Conservation (phyloP, 2,329 filamentous ascomycete genomes). For the Cryoendolithus antarcticus region DNA sequence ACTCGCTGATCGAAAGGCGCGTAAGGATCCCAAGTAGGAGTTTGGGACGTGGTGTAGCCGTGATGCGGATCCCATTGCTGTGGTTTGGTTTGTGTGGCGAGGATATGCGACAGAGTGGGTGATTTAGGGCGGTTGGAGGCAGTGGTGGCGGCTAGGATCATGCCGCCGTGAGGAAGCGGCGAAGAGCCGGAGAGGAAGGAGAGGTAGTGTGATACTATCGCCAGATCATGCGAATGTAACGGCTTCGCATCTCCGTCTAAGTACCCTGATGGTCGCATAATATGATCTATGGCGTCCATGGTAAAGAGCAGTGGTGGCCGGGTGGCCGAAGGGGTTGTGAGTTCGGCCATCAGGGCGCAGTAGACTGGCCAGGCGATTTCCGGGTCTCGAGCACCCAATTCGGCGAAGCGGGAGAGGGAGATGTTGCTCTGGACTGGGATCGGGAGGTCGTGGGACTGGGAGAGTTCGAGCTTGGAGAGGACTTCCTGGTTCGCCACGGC, state of each 20-base stretch:
- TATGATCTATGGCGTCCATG: slow-evolving; percentile 67
- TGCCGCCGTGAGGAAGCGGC: slow-evolving; percentile 58
- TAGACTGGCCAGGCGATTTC: slow-evolving; percentile 73
- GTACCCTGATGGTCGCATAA: slow-evolving; percentile 71
- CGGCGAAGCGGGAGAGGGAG: slow-evolving; percentile 55
- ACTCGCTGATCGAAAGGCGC: slow-evolving; percentile 40
- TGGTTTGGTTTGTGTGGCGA: slow-evolving; percentile 41
- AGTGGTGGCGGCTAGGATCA: slow-evolving; percentile 62
- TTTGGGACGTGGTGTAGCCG: slow-evolving; percentile 13
- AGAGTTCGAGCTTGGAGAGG: slow-evolving; percentile 42
- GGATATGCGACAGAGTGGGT: slow-evolving; percentile 46
- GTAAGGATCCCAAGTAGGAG: slow-evolving; percentile 40
- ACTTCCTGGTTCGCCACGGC: slow-evolving; percentile 57
- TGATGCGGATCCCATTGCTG: slow-evolving; percentile 28
- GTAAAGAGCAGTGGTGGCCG: slow-evolving; percentile 58
- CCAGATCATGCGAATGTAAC: slow-evolving; percentile 79
- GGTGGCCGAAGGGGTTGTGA: slow-evolving; percentile 38
- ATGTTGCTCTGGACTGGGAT: slow-evolving; percentile 45
- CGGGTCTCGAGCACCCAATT: slow-evolving; percentile 57
- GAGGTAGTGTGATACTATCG: slow-evolving; percentile 61
- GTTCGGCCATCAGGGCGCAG: slow-evolving; percentile 67
- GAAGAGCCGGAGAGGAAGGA: slow-evolving; percentile 53
- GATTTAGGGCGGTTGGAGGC: slow-evolving; percentile 55
- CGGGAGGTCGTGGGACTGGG: slow-evolving; percentile 45
- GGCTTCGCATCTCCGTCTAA: slow-evolving; percentile 54